These are phyloP conservation scores for Talaromyces sp. DNA, from an alignment of 2,329 filamentous ascomycete species.

Conservation along the genomic window DNA sequence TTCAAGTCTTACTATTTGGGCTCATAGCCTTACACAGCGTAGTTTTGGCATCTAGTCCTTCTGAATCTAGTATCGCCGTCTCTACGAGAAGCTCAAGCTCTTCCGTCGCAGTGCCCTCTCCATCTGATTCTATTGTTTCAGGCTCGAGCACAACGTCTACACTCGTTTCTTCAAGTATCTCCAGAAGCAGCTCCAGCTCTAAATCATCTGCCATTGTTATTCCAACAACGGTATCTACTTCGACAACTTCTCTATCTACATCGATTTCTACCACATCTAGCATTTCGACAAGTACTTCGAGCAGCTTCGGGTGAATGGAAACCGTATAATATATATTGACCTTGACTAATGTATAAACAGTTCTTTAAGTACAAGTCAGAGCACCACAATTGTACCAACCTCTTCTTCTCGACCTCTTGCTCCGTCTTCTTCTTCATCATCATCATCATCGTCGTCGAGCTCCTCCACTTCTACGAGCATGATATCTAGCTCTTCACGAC, in stretches of 20 bases:
- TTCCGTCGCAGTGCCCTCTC: neutral
- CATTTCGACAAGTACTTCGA: neutral
- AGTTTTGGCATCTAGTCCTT: neutral
- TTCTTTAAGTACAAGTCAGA: neutral
- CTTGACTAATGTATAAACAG: neutral
- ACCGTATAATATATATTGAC: neutral
- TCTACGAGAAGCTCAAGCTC: neutral
- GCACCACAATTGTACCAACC: neutral
- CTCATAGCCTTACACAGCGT: neutral
- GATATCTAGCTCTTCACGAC: neutral
- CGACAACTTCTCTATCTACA: neutral
- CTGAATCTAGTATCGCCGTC: neutral
- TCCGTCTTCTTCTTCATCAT: neutral
- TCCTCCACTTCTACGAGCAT: neutral
- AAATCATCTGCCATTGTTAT: neutral
- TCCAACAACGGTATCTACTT: neutral
- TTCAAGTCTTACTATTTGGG: neutral
- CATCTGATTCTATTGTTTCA: neutral
- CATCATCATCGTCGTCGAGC: neutral
- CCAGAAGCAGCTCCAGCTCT: neutral
- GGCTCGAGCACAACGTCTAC: constrained; percentile 1
- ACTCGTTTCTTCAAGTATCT: neutral
- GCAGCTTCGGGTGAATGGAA: neutral
- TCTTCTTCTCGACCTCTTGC: neutral
- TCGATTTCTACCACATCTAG: neutral